Evolutionary conservation across 768 basidiomycete genomes (phyloP).

Genomic region (Ramaria rubella): DNA sequence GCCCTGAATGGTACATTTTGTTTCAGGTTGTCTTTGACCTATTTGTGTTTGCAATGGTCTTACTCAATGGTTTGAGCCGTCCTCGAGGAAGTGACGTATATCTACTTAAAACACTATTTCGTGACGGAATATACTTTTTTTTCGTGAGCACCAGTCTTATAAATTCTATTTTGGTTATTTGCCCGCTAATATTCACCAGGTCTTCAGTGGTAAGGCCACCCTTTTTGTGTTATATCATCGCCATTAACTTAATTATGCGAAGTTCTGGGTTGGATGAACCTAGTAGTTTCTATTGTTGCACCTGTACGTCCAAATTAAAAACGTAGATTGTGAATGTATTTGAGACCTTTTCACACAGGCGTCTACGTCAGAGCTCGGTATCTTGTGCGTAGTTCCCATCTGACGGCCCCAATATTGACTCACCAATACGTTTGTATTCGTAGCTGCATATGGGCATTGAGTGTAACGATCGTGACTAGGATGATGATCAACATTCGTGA

Average conservation of each 20-base stretch:
- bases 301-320: background rate
- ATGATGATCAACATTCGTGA: background rate
- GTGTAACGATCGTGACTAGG: background rate
- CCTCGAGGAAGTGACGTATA: background rate
- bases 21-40: background rate
- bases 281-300: background rate
- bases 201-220: background rate
- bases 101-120: background rate
- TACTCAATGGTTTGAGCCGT: background rate
- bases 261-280: background rate
- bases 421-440: background rate
- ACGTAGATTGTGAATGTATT: too few species aligned
- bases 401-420: background rate
- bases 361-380: background rate
- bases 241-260: background rate
- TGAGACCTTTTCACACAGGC: background rate
- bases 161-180: background rate
- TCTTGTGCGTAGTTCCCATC: background rate
- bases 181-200: background rate
- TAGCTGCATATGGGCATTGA: background rate
- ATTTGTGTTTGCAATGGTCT: background rate
- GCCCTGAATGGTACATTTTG: background rate
- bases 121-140: background rate
- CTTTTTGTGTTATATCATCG: background rate
- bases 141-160: background rate